Conservation (phyloP, 2,329 filamentous ascomycete genomes). For the Cercospora zeina region DNA sequence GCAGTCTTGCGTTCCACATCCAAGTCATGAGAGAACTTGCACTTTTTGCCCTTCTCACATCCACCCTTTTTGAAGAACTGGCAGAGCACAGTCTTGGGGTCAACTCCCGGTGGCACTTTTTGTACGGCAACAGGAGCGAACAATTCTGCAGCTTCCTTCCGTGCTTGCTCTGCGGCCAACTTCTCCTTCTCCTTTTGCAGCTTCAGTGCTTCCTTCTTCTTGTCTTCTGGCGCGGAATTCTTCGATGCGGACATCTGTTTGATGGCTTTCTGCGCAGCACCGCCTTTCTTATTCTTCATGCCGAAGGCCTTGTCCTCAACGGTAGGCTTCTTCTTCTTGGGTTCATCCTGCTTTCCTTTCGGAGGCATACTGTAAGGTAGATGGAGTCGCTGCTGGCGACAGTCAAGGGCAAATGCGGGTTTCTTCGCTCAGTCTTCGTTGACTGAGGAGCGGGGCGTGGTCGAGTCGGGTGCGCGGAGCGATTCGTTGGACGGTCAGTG, state of each 20-base stretch:
- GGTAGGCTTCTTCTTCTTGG: slow-evolving; percentile 62
- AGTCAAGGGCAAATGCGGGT: slow-evolving; percentile 1
- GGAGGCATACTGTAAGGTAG: slow-evolving; percentile 65
- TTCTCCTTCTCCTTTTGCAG: slow-evolving; percentile 78
- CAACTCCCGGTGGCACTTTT: slow-evolving; percentile 95
- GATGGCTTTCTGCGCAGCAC: slow-evolving; percentile 85
- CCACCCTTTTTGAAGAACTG: slow-evolving; percentile 96
- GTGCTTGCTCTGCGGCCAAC: slow-evolving; percentile 81
- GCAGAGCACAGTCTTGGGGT: slow-evolving; percentile 95
- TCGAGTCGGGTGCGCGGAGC: slow-evolving; percentile 12
- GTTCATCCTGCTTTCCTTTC: slow-evolving; percentile 56
- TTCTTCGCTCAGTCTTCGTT: slow-evolving; percentile 23
- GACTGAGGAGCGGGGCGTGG: slow-evolving; percentile 10
- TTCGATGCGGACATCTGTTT: slow-evolving; percentile 75
- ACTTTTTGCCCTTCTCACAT: slow-evolving; percentile 95
- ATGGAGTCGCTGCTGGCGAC: slow-evolving; percentile 9
- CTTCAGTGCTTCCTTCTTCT: slow-evolving; percentile 70
- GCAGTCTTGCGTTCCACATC: slow-evolving; percentile 86
- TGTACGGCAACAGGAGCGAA: slow-evolving; percentile 94
- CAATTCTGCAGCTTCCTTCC: slow-evolving; percentile 74
- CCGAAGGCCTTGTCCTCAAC: slow-evolving; percentile 93
- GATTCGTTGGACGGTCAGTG: slow-evolving; percentile 25
- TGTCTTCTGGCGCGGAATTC: slow-evolving; percentile 77
- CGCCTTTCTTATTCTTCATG: slow-evolving; percentile 99
- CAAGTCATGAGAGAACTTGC: slow-evolving; percentile 95